These are phyloP conservation scores for Mixia osmundae DNA, from an alignment of 1,284 basidiomycete genomes.

Conservation along the genomic window DNA sequence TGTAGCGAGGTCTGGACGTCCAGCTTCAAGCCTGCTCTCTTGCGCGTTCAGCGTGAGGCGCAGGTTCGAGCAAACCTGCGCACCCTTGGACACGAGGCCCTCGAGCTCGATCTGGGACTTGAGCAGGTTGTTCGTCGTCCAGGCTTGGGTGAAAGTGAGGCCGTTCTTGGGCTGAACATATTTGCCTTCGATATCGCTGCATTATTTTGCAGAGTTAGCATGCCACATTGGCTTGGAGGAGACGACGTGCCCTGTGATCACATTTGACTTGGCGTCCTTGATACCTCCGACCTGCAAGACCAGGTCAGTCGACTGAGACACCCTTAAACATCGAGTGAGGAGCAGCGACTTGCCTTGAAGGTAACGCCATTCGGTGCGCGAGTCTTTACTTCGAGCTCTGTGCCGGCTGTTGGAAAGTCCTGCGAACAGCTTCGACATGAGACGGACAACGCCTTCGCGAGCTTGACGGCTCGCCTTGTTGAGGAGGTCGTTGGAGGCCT, in stretches of 20 bases:
- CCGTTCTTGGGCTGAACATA: constrained; percentile 71
- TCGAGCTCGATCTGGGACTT: constrained; percentile 79
- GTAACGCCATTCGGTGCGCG: constrained; percentile 42
- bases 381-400: constrained; percentile 68
- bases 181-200: constrained; percentile 56
- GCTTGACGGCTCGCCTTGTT: too few species aligned
- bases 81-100: constrained; percentile 81
- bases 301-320: constrained; percentile 34
- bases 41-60: not conserved
- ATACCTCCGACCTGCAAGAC: constrained; percentile 64
- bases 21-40: constrained; percentile 51
- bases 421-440: too few species aligned
- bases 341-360: constrained; percentile 22
- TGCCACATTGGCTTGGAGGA: not conserved
- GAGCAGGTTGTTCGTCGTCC: constrained; percentile 77
- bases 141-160: constrained; percentile 70
- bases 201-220: not conserved
- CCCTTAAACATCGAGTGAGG: constrained; percentile 3
- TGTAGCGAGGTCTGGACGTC: constrained; percentile 65
- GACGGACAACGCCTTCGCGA: too few species aligned
- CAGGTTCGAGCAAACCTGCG: constrained; percentile 1
- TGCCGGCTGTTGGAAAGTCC: constrained; percentile 42
- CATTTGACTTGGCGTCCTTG: constrained; percentile 44
- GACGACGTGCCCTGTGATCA: constrained; percentile 33
- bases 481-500: too few species aligned